phyloP scores from a whole-genome alignment of 2,329 filamentous ascomycete species.

The Blastomyces silverae region DNA sequence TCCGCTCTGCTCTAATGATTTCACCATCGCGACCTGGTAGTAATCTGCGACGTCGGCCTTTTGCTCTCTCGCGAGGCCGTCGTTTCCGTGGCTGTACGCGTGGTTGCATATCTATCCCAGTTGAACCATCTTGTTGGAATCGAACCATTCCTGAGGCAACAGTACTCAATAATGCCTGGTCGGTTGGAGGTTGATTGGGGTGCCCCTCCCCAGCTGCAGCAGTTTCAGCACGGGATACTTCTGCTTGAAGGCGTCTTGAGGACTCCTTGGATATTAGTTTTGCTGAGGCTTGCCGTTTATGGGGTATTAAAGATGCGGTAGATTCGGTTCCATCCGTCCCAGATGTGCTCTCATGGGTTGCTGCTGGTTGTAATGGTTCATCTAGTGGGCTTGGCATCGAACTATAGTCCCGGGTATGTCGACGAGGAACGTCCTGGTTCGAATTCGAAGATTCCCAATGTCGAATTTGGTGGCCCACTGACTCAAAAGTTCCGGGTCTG shows the following conservation, averaged over 20 bases:
- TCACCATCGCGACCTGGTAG: conserved; percentile 41
- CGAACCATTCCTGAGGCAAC: conserved; percentile 35
- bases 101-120: conserved; percentile 37
- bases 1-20: conserved; percentile 61
- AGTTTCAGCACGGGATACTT: conserved; percentile 14
- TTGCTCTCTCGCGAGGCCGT: conserved; percentile 19
- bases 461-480: background rate
- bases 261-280: conserved; percentile 23
- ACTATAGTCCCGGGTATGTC: too few relatives aligned
- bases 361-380: background rate
- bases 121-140: conserved; percentile 40
- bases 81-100: conserved; percentile 36
- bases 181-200: conserved; percentile 6
- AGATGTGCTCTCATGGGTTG: background rate
- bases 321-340: background rate
- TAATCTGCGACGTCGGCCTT: conserved; percentile 19
- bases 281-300: conserved; percentile 21
- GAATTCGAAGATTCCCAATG: background rate
- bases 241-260: conserved; percentile 25
- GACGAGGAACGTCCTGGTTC: background rate
- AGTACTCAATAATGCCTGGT: conserved; percentile 22
- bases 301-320: conserved; percentile 28
- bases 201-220: background rate
- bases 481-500: background rate
- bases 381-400: background rate